Base-by-base conservation (phyloP, 1,284 basidiomycete genomes). In the Cutaneotrichosporon dermatis region DNA sequence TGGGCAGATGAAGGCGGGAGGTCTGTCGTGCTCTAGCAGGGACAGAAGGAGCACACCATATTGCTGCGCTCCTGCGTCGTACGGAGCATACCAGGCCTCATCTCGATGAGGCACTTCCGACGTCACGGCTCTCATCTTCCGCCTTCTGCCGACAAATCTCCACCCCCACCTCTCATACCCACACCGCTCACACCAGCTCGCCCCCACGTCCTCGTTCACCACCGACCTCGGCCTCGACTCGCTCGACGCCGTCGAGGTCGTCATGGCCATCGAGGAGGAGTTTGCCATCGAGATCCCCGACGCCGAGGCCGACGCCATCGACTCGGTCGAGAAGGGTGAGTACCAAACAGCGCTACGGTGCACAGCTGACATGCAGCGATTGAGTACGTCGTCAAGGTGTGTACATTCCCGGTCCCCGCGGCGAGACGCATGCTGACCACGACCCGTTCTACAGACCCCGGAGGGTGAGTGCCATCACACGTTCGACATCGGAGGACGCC, bases 241-340 rank as follows among this genome's bases (percentile, higher is more conserved):
- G 72, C 82, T 99, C 73, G 96, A 99, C 79, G 86, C 93, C 50
- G 95, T 99, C 46, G 96, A 99, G 79, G 94, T 98, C 46, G 92
- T 99, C 71, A 98, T 99, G 94, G 93, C 95, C 51, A 90, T 99
- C 69, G 96, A 99, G 81, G 95, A 99, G 87, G 95, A 92, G 76
- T 83, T 83, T 68, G 75, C 76, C 55, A 79, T 80, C 57, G 78
- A 79, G 71, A 99, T 99, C 74, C 95, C 96, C 51, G 96, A 99
- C 74, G 88, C 86, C 60, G 96, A 99, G 79, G 96, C 95, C n/a
- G 96, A 99, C 79, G 88, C 88, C 74, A 99, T 99, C 78, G 88
- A 88, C 73, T 94, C 91, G 16, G 91, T 99, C 54, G 85, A 88
- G 74, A 88, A 99, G 80, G 95, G 92, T 92, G 72, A 63, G 83